These are phyloP conservation scores for Oropetium thomaeum DNA, from an alignment of 176 grass and related monocot species.

Conservation along the genomic window DNA sequence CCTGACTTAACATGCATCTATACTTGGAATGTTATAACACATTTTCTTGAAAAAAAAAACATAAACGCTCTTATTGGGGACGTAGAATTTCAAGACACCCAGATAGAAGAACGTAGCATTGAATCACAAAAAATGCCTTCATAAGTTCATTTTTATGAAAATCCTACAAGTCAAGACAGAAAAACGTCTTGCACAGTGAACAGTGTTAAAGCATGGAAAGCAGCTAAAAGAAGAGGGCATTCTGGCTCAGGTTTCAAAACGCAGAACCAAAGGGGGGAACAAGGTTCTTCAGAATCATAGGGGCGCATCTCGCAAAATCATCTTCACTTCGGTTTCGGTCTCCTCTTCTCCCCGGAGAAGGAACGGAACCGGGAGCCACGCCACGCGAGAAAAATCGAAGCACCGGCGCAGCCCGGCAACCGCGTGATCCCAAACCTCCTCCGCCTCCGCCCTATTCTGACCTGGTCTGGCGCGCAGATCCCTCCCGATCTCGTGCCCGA, in stretches of 20 bases:
- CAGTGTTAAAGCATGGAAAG: not conserved
- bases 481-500: slow-evolving; percentile 27
- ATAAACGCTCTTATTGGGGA: too few species aligned
- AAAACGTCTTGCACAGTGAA: not conserved
- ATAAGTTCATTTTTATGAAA: too few species aligned
- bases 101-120: too few species aligned
- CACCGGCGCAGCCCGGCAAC: not conserved
- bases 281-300: too few species aligned
- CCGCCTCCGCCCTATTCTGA: not conserved
- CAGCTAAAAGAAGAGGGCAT: not conserved
- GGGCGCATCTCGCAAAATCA: slow-evolving; percentile 10
- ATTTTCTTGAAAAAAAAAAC: too few species aligned
- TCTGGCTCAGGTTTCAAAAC: not conserved
- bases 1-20: too few species aligned
- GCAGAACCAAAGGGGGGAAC: not conserved
- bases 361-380: not conserved
- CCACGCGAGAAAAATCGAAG: not conserved
- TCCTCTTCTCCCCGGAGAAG: not conserved
- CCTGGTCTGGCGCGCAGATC: slow-evolving; percentile 6
- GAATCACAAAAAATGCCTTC: too few species aligned
- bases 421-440: slow-evolving; percentile 24
- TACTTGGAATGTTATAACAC: too few species aligned
- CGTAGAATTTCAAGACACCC: too few species aligned
- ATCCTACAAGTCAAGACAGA: too few species aligned
- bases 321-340: not conserved